Evolutionary conservation across 192 early-diverging fungal species (phyloP).

Genomic region (Phlyctochytrium planicorne): DNA sequence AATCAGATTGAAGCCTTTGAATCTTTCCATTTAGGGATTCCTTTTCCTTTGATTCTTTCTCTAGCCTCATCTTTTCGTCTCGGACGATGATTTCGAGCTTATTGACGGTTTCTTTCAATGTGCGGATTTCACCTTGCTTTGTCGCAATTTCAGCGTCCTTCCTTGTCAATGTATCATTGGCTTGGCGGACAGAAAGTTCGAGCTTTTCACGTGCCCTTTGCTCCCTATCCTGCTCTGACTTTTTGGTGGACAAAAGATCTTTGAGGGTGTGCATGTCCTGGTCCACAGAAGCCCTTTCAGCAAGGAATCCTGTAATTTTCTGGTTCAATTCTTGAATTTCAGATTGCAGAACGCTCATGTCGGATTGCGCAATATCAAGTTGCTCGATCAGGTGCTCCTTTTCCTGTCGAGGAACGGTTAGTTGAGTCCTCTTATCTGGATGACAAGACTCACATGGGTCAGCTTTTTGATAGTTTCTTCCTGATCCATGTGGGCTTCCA

Average conservation of each 20-base stretch:
- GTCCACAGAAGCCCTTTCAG: constrained; percentile 34
- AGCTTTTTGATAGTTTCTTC: constrained; percentile 38
- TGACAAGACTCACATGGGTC: constrained; percentile 24
- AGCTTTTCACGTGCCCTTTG: constrained; percentile 45
- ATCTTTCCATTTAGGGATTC: constrained; percentile 32
- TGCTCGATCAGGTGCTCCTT: constrained; percentile 37
- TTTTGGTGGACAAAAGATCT: constrained; percentile 51
- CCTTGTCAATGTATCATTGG: constrained; percentile 28
- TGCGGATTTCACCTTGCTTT: constrained; percentile 34
- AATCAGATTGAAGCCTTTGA: constrained; percentile 45
- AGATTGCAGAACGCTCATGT: constrained; percentile 21
- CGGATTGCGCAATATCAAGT: constrained; percentile 21
- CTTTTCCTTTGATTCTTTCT: constrained; percentile 36
- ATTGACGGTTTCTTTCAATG: constrained; percentile 28
- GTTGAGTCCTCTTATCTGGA: neutral
- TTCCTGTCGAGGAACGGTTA: constrained; percentile 15
- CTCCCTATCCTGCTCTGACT: constrained; percentile 52
- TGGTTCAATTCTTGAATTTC: constrained; percentile 34
- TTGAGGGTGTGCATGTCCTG: constrained; percentile 49
- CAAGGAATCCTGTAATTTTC: constrained; percentile 22
- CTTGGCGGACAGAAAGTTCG: constrained; percentile 33
- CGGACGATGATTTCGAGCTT: constrained; percentile 41
- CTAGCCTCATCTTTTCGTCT: constrained; percentile 37
- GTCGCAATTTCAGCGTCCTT: constrained; percentile 42
- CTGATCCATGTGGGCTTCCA: constrained; percentile 46